These are phyloP conservation scores for Geranium brycei DNA, from an alignment of 345 rosid genomes.

Conservation along the genomic window DNA sequence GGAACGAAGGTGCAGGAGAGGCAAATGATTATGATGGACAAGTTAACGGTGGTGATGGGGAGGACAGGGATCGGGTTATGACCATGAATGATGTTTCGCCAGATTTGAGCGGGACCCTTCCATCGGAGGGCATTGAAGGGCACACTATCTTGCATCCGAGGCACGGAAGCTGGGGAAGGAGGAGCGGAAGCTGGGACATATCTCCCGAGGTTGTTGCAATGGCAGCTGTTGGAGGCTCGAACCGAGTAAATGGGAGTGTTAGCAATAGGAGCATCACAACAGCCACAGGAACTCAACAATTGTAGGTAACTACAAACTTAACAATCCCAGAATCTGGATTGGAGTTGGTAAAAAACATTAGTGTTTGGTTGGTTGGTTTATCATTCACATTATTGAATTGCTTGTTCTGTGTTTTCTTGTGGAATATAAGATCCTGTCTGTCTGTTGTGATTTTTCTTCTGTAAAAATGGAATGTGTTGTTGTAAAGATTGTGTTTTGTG, in stretches of 20 bases:
- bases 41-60: slow-evolving; percentile 14
- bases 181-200: slow-evolving; percentile 65
- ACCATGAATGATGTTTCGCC: slow-evolving; percentile 20
- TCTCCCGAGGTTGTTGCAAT: slow-evolving; percentile 32
- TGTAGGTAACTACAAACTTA: background rate
- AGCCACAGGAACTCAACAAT: slow-evolving; percentile 11
- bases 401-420: background rate
- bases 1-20: slow-evolving; percentile 33
- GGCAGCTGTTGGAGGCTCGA: slow-evolving; percentile 28
- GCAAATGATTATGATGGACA: slow-evolving; percentile 19
- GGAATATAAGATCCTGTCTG: slow-evolving; percentile 1
- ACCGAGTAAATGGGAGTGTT: slow-evolving; percentile 7
- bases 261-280: slow-evolving; percentile 11
- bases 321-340: slow-evolving; percentile 1
- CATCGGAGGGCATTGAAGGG: slow-evolving; percentile 48
- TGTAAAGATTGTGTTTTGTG: background rate
- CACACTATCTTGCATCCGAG: slow-evolving; percentile 36
- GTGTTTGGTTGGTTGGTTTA: background rate
- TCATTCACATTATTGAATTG: background rate
- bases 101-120: slow-evolving; percentile 56
- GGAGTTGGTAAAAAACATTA: slow-evolving; percentile 4
- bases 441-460: background rate
- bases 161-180: slow-evolving; percentile 55
- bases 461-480: slow-evolving; percentile 1
- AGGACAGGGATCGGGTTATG: slow-evolving; percentile 25